These are phyloP conservation scores for Rhamnella rubrinervis DNA, from an alignment of 331 rosid genomes.

Conservation along the genomic window DNA sequence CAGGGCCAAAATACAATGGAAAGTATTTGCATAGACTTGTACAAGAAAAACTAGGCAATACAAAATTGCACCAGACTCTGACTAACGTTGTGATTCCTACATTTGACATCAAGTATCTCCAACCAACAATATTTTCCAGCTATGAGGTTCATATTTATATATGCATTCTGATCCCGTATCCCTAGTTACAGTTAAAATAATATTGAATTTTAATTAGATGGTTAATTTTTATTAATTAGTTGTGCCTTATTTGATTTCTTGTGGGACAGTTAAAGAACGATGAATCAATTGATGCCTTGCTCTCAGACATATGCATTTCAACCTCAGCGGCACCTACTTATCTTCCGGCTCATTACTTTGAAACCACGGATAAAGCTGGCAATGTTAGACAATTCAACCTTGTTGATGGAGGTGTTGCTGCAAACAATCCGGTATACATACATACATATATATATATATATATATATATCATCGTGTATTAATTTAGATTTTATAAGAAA, in stretches of 20 bases:
- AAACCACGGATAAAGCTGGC: constrained; percentile 23
- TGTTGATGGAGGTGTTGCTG: constrained; percentile 53
- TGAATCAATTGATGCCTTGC: constrained; percentile 22
- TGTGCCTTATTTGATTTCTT: neutral
- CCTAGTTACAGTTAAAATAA: neutral
- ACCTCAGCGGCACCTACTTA: constrained; percentile 62
- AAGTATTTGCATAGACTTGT: constrained; percentile 47
- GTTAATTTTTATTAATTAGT: too few relatives aligned
- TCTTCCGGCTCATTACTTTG: constrained; percentile 46
- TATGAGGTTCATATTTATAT: constrained; percentile 29
- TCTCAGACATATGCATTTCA: constrained; percentile 50
- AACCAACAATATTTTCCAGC: constrained; percentile 51
- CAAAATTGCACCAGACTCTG: constrained; percentile 35
- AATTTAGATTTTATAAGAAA: neutral
- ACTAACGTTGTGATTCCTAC: constrained; percentile 54
- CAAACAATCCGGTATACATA: constrained; percentile 48
- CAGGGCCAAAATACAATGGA: constrained; percentile 57
- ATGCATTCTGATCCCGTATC: neutral
- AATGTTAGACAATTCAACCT: constrained; percentile 35
- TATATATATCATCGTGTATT: neutral
- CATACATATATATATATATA: neutral
- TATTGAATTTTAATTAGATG: neutral
- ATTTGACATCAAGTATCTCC: constrained; percentile 48
- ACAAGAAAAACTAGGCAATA: constrained; percentile 34
- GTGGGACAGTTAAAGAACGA: constrained; percentile 27